Evolutionary conservation across 768 basidiomycete genomes (phyloP).

Genomic region (Hygrophoropsis aurantiaca): DNA sequence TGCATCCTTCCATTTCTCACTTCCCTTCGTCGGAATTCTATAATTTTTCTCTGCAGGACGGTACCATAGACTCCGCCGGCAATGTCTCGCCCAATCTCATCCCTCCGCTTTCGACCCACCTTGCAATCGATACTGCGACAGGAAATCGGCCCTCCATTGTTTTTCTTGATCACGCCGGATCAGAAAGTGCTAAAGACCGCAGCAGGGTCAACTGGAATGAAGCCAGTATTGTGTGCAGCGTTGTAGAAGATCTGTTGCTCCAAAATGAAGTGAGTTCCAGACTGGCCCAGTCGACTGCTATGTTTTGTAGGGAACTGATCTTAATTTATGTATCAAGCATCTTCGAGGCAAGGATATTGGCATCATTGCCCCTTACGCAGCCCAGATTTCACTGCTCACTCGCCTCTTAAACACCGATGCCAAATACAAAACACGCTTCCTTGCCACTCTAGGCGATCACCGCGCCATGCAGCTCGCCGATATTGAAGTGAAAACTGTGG

Average conservation of each 20-base stretch:
- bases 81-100: conserved; percentile 47
- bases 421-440: conserved; percentile 54
- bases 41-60: conserved; percentile 64
- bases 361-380: conserved; percentile 88
- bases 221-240: conserved; percentile 70
- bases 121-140: conserved; percentile 34
- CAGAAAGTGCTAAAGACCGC: conserved; percentile 64
- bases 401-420: conserved; percentile 60
- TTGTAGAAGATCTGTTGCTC: conserved; percentile 80
- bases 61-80: conserved; percentile 60
- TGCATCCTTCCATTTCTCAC: conserved; percentile 87
- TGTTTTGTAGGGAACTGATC: conserved; percentile 2
- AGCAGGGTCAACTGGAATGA: conserved; percentile 81
- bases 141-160: conserved; percentile 62
- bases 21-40: conserved; percentile 91
- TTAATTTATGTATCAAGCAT: conserved; percentile 35
- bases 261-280: conserved; percentile 63
- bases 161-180: conserved; percentile 78
- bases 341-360: conserved; percentile 80
- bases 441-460: conserved; percentile 57
- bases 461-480: conserved; percentile 63
- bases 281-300: conserved; percentile 1
- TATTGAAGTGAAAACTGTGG: conserved; percentile 90
- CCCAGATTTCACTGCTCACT: conserved; percentile 78
- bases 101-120: conserved; percentile 62